Base-by-base conservation (phyloP, 345 rosid genomes). In the Acer saccharum region DNA sequence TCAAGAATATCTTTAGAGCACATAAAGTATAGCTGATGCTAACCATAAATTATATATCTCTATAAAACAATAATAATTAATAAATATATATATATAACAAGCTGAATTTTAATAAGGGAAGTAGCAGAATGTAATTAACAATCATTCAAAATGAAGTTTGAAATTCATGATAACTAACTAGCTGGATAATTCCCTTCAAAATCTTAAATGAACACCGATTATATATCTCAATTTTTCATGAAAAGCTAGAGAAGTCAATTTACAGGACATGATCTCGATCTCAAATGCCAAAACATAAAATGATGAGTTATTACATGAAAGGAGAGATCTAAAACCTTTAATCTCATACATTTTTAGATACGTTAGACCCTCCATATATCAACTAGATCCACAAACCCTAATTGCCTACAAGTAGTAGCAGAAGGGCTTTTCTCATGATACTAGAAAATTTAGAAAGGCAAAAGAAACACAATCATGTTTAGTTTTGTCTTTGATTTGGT, bases 231-330 rank as follows among this genome's bases (percentile, higher is more conserved):
- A 7, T 18, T 64, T 63, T 44, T 60, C 10, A 41, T 41, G 13
- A n/a, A 35, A 12, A 72, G 25, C 57, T 41, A 17, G 52, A 69
- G 7, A 77, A 65, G 46, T 20, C 41, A 25, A 48, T 29, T 27
- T 23, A 52, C 3, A 35, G 41, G 18, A 32, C 17, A 29, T 10
- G 29, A 71, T 46, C 23, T 74, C 27, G 27, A 25, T 25, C 27
- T 43, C 7, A 6, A 7, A 54, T 23, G 14, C 10, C 21, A 5
- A 62, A 20, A 63, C 67, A 61, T 29, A 65, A 54, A 41, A 72
- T 54, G 46, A 72, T 46, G 75, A 61, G 39, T 52, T 81, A 67
- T 67, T 63, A 72, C 74, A 81, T 60, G 68, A 54, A 70, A 14
- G 68, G 13, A 25, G 18, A 62, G 32, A 70, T 63, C 23, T 44